Evolutionary conservation across 768 basidiomycete genomes (phyloP).

Genomic region (Coprinopsis marcescibilis): DNA sequence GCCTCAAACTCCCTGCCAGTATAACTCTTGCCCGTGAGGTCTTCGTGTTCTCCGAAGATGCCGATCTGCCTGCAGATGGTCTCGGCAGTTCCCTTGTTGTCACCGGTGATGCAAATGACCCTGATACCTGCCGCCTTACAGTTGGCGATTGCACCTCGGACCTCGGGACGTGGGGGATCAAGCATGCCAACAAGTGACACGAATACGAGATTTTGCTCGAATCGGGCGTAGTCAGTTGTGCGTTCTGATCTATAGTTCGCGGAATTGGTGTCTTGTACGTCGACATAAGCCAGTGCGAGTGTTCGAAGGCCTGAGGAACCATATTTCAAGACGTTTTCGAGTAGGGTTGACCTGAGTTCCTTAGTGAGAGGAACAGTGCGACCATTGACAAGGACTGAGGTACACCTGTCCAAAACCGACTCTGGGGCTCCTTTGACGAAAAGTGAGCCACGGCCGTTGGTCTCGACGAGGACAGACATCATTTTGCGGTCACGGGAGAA

Average conservation of each 20-base stretch:
- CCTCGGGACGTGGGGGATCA: slow-evolving; percentile 95
- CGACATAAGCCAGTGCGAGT: slow-evolving; percentile 84
- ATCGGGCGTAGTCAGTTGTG: slow-evolving; percentile 77
- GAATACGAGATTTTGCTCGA: slow-evolving; percentile 90
- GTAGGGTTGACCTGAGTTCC: slow-evolving; percentile 51
- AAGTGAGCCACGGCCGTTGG: slow-evolving; percentile 64
- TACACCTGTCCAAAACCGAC: slow-evolving; percentile 87
- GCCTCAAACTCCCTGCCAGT: slow-evolving; percentile 90
- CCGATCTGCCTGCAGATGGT: slow-evolving; percentile 96
- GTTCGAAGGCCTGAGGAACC: slow-evolving; percentile 82
- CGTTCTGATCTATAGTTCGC: slow-evolving; percentile 78
- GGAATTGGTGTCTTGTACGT: slow-evolving; percentile 70
- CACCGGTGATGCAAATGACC: slow-evolving; percentile 96
- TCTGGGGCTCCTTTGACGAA: slow-evolving; percentile 97
- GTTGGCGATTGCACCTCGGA: slow-evolving; percentile 77
- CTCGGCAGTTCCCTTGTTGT: slow-evolving; percentile 97
- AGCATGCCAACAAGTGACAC: slow-evolving; percentile 97
- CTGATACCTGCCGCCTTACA: slow-evolving; percentile 92
- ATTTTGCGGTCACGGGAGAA: slow-evolving; percentile 98
- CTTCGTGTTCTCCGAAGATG: slow-evolving; percentile 82
- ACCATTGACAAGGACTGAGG: slow-evolving; percentile 62
- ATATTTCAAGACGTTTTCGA: slow-evolving; percentile 64
- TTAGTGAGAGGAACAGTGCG: slow-evolving; percentile 59
- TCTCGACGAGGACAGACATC: slow-evolving; percentile 92
- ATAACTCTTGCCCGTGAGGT: slow-evolving; percentile 91